Evolutionary conservation across 352 stramenopile species (phyloP).

Genomic region (Phytopythium delawarense): DNA sequence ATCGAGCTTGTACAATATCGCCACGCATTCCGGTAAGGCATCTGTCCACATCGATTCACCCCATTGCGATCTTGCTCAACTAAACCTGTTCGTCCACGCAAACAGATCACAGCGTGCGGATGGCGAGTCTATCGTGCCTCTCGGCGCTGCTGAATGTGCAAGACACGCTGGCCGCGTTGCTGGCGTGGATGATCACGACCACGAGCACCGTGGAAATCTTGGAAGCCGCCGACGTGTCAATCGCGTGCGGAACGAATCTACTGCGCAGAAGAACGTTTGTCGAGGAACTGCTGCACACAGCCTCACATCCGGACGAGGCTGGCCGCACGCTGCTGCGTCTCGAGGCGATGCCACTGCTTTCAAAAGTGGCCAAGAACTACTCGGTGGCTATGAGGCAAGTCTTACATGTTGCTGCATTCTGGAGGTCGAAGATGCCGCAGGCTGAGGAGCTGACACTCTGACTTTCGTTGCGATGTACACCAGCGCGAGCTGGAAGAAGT

Average conservation of each 20-base stretch:
- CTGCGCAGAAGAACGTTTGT: constrained; percentile 68
- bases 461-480: background rate
- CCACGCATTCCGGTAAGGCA: constrained; percentile 47
- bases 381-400: constrained; percentile 49
- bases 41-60: background rate
- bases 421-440: background rate
- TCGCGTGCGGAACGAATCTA: constrained; percentile 52
- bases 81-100: background rate
- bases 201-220: constrained; percentile 41
- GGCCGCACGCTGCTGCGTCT: constrained; percentile 53
- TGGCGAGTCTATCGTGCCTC: constrained; percentile 76
- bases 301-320: constrained; percentile 54
- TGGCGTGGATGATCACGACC: constrained; percentile 71
- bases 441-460: background rate
- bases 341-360: constrained; percentile 80
- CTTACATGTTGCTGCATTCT: background rate
- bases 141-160: constrained; percentile 73
- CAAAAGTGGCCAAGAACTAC: constrained; percentile 85
- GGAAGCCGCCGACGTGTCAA: constrained; percentile 53
- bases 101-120: constrained; percentile 72
- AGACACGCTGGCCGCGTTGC: constrained; percentile 49
- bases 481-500: constrained; percentile 52
- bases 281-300: constrained; percentile 66
- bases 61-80: background rate
- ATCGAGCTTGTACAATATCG: constrained; percentile 61